These are phyloP conservation scores for Daldinia sp. DNA, from an alignment of 2,329 filamentous ascomycete species.

Conservation along the genomic window DNA sequence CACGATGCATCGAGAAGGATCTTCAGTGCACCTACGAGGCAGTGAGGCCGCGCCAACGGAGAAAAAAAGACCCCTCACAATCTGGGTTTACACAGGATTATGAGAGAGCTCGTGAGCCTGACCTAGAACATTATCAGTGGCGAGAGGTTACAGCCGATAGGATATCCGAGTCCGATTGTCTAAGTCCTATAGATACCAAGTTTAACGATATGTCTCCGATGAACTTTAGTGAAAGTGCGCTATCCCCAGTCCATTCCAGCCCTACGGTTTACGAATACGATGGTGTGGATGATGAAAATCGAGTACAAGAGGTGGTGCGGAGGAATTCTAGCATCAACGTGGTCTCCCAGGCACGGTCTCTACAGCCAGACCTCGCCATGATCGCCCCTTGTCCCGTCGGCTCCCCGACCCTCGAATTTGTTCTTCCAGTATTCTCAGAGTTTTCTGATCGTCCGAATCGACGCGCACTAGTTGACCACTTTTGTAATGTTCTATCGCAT, in stretches of 20 bases:
- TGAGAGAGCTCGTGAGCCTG: constrained; percentile 18
- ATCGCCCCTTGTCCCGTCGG: constrained; percentile 51
- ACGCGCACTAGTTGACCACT: constrained; percentile 66
- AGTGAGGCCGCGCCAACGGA: constrained; percentile 54
- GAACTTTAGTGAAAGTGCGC: constrained; percentile 33
- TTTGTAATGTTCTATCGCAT: constrained; percentile 70
- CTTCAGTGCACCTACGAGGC: constrained; percentile 61
- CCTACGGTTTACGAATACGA: constrained; percentile 46
- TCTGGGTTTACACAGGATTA: constrained; percentile 30
- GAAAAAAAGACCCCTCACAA: constrained; percentile 48
- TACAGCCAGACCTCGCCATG: constrained; percentile 52
- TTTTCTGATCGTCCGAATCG: constrained; percentile 64
- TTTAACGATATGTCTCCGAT: constrained; percentile 31
- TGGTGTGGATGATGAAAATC: constrained; percentile 26
- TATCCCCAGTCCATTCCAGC: constrained; percentile 45
- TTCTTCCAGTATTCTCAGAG: constrained; percentile 62
- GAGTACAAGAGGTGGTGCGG: constrained; percentile 33
- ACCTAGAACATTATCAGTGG: constrained; percentile 37
- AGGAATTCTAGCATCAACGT: constrained; percentile 35
- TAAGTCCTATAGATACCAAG: constrained; percentile 37
- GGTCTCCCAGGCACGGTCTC: constrained; percentile 39
- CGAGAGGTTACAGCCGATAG: constrained; percentile 31
- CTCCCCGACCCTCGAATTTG: constrained; percentile 60
- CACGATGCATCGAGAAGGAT: constrained; percentile 59
- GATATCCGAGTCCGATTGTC: constrained; percentile 33